These are phyloP conservation scores for Boletus vinaceobasis DNA, from an alignment of 768 basidiomycete species.

Conservation along the genomic window DNA sequence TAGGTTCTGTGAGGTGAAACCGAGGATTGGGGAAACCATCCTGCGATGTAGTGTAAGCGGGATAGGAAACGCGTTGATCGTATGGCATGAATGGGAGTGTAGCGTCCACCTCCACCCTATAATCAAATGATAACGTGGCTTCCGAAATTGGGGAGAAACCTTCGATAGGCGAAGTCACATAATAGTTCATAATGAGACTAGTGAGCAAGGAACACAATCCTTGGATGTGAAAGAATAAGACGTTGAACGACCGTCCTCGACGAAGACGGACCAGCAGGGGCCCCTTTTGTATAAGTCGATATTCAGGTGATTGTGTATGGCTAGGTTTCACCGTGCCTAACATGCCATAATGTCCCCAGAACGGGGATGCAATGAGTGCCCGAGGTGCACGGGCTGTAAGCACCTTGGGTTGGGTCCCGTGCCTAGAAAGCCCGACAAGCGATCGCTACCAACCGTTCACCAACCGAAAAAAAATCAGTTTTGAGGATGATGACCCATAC, in stretches of 20 bases:
- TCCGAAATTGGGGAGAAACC: background rate
- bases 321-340: background rate
- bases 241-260: background rate
- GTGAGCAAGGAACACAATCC: background rate
- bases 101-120: background rate
- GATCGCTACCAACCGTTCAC: too few relatives aligned
- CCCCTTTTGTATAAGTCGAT: background rate
- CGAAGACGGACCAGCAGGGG: background rate
- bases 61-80: background rate
- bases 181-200: background rate
- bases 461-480: rapidly evolving
- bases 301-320: background rate
- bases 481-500: background rate
- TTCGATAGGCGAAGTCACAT: background rate
- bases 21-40: too few relatives aligned
- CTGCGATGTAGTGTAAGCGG: background rate
- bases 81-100: too few relatives aligned
- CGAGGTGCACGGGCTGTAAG: background rate
- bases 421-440: background rate
- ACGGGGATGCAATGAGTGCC: background rate
- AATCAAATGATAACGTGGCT: too few relatives aligned
- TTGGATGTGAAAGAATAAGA: background rate
- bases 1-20: background rate
- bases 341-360: background rate
- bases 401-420: background rate